Conservation (phyloP, 768 basidiomycete species). For the Ramaria sp. region DNA sequence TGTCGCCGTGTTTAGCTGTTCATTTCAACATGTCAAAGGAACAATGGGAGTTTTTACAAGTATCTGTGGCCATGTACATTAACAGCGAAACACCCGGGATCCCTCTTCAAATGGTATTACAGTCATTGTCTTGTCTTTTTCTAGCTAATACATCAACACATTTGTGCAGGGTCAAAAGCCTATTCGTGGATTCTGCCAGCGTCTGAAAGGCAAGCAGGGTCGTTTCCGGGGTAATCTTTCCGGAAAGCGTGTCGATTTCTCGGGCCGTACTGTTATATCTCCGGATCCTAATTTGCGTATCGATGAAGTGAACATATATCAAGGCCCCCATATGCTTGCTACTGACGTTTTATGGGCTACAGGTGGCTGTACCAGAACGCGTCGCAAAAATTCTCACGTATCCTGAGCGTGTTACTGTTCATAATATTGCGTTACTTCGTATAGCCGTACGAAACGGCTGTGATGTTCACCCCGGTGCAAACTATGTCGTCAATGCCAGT, state of each 20-base stretch:
- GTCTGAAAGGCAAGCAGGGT: constrained; percentile 97
- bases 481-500: constrained; percentile 77
- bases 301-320: constrained; percentile 54
- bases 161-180: constrained; percentile 64
- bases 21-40: constrained; percentile 39
- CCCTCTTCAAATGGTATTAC: constrained; percentile 49
- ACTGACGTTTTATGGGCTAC: not conserved
- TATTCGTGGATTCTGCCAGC: constrained; percentile 94
- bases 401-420: constrained; percentile 86
- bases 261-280: constrained; percentile 95
- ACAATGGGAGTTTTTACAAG: constrained; percentile 96
- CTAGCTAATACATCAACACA: not conserved
- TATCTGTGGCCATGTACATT: constrained; percentile 94
- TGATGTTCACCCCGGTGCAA: constrained; percentile 90
- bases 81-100: constrained; percentile 96
- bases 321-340: not conserved
- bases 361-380: constrained; percentile 86
- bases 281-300: constrained; percentile 98
- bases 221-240: constrained; percentile 97
- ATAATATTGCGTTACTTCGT: constrained; percentile 74
- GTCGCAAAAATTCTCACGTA: constrained; percentile 94
- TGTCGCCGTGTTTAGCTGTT: constrained; percentile 5
- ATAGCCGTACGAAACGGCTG: constrained; percentile 80
- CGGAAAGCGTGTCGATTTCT: constrained; percentile 98
- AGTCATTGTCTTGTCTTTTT: not conserved